Percentiles rank a stretch among this genome's conserved stretches.
phyloP scores from a whole-genome alignment of 148 eudicot species.

The Euryodendron excelsum region DNA sequence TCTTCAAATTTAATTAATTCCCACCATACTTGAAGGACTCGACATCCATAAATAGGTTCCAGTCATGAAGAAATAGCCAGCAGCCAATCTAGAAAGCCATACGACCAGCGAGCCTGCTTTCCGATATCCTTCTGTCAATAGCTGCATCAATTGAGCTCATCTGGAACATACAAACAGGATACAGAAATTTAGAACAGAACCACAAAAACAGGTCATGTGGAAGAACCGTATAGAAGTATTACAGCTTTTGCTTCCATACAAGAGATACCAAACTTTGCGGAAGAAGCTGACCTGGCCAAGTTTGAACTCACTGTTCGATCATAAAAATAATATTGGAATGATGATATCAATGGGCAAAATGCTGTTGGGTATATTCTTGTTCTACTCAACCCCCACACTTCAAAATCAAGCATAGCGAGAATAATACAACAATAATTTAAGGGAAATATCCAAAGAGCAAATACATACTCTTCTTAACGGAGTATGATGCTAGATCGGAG shows the following conservation, averaged over 20 bases:
- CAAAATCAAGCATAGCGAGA: conserved; percentile 39
- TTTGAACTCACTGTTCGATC: conserved; percentile 66
- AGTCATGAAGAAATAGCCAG: too few relatives aligned
- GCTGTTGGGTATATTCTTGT: conserved; percentile 53
- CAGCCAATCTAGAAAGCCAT: conserved; percentile 64
- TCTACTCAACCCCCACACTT: conserved; percentile 53
- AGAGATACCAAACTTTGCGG: conserved; percentile 43
- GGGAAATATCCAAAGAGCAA: conserved; percentile 34
- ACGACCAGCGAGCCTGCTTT: conserved; percentile 96
- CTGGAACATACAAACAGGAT: conserved; percentile 42
- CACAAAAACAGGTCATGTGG: neutral
- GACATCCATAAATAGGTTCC: too few relatives aligned
- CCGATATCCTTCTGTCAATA: conserved; percentile 91
- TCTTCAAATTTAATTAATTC: too few relatives aligned
- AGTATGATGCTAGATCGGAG: conserved; percentile 36
- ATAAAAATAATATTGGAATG: conserved; percentile 41
- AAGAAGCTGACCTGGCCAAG: conserved; percentile 90
- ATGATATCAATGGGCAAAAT: conserved; percentile 55
- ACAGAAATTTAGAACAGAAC: conserved; percentile 13
- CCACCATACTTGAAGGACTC: too few relatives aligned
- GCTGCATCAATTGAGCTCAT: conserved; percentile 99
- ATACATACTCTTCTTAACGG: conserved; percentile 52
- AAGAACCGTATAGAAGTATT: conserved; percentile 4
- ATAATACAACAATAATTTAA: conserved; percentile 26
- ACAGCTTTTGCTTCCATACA: conserved; percentile 27